Percentiles rank a stretch among this genome's conserved stretches.
Conservation (phyloP, 2,329 filamentous ascomycete genomes). For the Erysiphe pulchra region DNA sequence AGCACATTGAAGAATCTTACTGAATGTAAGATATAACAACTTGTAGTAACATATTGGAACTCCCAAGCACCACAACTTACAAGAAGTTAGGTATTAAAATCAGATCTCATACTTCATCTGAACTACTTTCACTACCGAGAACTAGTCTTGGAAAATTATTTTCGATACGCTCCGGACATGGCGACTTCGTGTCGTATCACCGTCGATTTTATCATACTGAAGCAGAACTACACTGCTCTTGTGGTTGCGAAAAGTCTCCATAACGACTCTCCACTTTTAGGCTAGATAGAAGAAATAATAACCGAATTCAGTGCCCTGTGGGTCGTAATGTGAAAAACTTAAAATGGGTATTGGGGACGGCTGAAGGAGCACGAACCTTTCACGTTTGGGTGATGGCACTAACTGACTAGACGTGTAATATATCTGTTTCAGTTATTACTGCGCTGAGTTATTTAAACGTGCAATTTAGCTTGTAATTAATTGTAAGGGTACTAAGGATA, state of each 20-base stretch:
- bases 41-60: not conserved
- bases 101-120: too few species aligned
- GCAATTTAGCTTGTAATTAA: not conserved
- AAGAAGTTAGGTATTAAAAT: not conserved
- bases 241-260: too few species aligned
- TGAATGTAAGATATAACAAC: not conserved
- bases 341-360: not conserved
- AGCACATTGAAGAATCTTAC: not conserved
- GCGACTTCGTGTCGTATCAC: not conserved
- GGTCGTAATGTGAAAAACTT: not conserved
- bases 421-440: not conserved
- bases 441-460: not conserved
- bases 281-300: not conserved
- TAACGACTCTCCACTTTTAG: not conserved
- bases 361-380: not conserved
- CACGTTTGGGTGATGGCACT: not conserved
- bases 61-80: not conserved
- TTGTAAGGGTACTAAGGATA: not conserved
- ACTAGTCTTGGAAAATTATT: not conserved
- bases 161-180: not conserved
- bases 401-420: not conserved
- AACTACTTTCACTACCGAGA: not conserved
- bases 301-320: not conserved
- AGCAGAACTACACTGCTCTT: too few species aligned
- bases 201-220: not conserved